Conservation (phyloP, 495 filamentous ascomycete species). For the Penicillium lagena region DNA sequence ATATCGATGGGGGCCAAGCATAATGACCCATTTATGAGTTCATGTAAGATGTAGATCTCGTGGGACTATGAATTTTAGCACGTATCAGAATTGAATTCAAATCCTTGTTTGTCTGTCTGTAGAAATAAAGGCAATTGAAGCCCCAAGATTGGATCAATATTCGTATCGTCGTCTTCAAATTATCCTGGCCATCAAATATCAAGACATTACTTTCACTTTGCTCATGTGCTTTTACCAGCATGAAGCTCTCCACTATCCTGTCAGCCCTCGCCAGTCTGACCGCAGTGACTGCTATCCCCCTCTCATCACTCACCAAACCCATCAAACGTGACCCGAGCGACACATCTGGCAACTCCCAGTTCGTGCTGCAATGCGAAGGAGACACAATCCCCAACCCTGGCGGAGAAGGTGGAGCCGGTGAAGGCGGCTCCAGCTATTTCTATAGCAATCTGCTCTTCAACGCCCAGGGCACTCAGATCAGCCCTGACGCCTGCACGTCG, state of each 20-base stretch:
- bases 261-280: background rate
- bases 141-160: background rate
- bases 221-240: background rate
- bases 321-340: slow-evolving; percentile 1
- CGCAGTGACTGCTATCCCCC: background rate
- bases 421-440: slow-evolving; percentile 2
- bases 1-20: too few relatives aligned
- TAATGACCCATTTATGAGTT: too few relatives aligned
- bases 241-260: background rate
- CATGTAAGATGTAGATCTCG: too few relatives aligned
- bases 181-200: background rate
- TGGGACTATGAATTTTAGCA: too few relatives aligned
- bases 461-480: background rate
- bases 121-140: background rate
- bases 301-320: background rate
- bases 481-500: background rate
- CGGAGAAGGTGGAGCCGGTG: background rate
- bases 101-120: background rate
- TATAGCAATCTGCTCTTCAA: background rate
- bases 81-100: too few relatives aligned
- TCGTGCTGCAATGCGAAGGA: slow-evolving; percentile 2
- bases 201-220: background rate
- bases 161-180: background rate
- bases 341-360: slow-evolving; percentile 2
- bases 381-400: slow-evolving; percentile 1